These are phyloP conservation scores for Copromyces sp. DNA, from an alignment of 495 filamentous ascomycete genomes.

Conservation along the genomic window DNA sequence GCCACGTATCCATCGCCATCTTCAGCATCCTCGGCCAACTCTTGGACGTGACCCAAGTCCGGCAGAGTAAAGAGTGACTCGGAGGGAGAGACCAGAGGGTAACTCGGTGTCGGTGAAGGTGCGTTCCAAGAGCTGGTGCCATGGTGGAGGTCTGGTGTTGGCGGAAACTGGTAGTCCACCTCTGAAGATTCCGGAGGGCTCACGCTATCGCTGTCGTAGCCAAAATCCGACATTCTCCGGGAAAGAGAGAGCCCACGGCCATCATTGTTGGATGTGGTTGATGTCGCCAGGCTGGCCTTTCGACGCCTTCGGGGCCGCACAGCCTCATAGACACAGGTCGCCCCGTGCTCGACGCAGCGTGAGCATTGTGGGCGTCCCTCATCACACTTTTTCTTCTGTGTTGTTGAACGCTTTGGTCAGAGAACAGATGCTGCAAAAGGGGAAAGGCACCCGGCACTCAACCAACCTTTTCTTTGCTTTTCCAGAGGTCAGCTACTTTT, in stretches of 20 bases:
- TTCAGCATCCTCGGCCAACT: neutral
- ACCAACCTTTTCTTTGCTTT: conserved; percentile 29
- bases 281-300: conserved; percentile 25
- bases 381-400: conserved; percentile 57
- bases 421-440: neutral
- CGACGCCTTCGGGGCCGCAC: conserved; percentile 48
- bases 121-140: neutral
- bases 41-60: neutral
- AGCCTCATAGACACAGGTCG: conserved; percentile 46
- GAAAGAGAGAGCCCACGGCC: neutral
- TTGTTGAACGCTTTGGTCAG: neutral
- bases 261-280: neutral
- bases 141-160: neutral
- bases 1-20: neutral
- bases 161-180: neutral
- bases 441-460: neutral
- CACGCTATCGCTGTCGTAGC: conserved; percentile 9
- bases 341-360: conserved; percentile 43
- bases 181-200: conserved; percentile 4
- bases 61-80: neutral
- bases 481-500: conserved; percentile 6
- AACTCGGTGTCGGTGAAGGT: neutral
- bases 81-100: neutral
- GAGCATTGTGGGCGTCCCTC: conserved; percentile 48
- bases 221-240: conserved; percentile 13